phyloP scores from a whole-genome alignment of 176 grass and related monocot species.

The Oropetium thomaeum region DNA sequence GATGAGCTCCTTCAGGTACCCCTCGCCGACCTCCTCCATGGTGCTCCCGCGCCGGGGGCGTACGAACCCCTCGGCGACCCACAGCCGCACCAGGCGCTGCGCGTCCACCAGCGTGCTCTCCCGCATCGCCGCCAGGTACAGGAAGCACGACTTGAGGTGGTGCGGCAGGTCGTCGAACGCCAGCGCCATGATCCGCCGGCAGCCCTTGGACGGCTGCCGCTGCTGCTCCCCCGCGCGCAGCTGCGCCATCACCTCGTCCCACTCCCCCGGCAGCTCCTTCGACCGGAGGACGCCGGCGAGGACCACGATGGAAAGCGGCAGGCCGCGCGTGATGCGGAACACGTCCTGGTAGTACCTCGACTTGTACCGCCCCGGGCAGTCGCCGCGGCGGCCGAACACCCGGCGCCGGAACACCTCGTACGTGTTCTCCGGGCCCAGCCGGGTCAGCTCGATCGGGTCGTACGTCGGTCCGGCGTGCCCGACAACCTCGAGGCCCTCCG shows the following conservation, averaged over 20 bases:
- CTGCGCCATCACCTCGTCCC: slow-evolving; percentile 52
- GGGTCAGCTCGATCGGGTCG: background rate
- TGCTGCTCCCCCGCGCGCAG: slow-evolving; percentile 15
- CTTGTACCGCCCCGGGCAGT: slow-evolving; percentile 35
- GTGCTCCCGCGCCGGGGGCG: slow-evolving; percentile 35
- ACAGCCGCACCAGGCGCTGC: slow-evolving; percentile 41
- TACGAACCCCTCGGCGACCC: slow-evolving; percentile 59
- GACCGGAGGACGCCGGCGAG: slow-evolving; percentile 47
- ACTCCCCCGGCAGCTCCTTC: slow-evolving; percentile 45
- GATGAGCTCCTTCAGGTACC: slow-evolving; percentile 49
- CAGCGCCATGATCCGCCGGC: slow-evolving; percentile 39
- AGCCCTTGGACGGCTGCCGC: background rate
- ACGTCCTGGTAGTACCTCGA: slow-evolving; percentile 48
- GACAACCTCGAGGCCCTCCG: slow-evolving; percentile 20
- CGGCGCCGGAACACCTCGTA: slow-evolving; percentile 50
- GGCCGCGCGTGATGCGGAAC: slow-evolving; percentile 45
- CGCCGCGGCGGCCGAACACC: slow-evolving; percentile 43
- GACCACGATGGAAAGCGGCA: slow-evolving; percentile 42
- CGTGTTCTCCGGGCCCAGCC: slow-evolving; percentile 40
- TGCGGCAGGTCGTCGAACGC: slow-evolving; percentile 60
- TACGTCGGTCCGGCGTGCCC: background rate
- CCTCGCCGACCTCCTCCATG: slow-evolving; percentile 46
- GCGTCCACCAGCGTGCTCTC: slow-evolving; percentile 29
- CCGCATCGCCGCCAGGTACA: slow-evolving; percentile 47
- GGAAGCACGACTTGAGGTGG: slow-evolving; percentile 69